Evolutionary conservation across 441 rosid genomes (phyloP).

Genomic region (Corymbia citriodora): DNA sequence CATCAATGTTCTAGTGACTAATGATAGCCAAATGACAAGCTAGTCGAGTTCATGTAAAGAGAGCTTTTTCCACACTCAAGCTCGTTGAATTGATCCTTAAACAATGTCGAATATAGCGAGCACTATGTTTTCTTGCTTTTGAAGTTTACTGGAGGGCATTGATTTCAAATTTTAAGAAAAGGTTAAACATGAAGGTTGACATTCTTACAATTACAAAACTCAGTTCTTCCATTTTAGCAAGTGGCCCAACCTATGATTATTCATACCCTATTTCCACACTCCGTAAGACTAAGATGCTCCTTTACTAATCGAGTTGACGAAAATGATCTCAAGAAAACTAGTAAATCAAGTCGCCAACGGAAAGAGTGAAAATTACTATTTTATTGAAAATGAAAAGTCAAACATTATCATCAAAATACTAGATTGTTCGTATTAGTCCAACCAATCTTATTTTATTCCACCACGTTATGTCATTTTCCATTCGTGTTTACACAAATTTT

Average conservation of each 20-base stretch:
- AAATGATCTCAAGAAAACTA: neutral
- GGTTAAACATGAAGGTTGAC: neutral
- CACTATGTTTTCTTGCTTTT: neutral
- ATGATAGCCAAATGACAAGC: neutral
- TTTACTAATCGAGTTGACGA: neutral
- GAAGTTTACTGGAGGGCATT: neutral
- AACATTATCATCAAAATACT: neutral
- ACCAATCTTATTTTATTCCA: neutral
- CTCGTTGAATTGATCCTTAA: neutral
- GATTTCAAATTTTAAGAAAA: neutral
- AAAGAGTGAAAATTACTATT: neutral
- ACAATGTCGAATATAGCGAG: neutral
- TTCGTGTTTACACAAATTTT: neutral
- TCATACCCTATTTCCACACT: neutral
- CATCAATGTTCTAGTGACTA: neutral
- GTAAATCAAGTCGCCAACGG: neutral
- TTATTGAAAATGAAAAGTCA: neutral
- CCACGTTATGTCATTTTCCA: neutral
- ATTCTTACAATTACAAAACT: neutral
- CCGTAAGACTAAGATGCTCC: neutral
- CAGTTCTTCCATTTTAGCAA: neutral
- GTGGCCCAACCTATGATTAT: neutral
- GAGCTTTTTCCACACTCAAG: neutral
- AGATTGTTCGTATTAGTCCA: neutral
- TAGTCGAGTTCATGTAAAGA: neutral